Conservation (phyloP, 2,329 filamentous ascomycete genomes). For the Diplodia mutila region DNA sequence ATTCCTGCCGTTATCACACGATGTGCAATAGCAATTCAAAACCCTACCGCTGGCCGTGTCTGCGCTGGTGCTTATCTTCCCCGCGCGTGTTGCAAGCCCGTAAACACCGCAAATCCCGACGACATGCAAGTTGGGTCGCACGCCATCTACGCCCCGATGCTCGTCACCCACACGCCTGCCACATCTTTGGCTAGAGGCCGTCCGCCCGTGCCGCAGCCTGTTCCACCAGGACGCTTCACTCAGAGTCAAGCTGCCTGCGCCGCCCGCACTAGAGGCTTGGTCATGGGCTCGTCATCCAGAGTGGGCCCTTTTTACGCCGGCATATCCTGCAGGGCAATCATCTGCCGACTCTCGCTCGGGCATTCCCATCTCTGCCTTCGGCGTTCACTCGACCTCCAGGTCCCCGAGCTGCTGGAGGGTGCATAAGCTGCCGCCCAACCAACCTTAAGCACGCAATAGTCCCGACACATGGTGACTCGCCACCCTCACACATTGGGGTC, state of each 20-base stretch:
- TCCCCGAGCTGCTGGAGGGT: background rate
- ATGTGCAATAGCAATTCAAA: background rate
- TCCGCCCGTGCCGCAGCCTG: background rate
- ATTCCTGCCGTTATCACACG: background rate
- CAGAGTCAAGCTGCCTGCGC: background rate
- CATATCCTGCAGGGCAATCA: constrained; percentile 4
- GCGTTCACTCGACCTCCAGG: background rate
- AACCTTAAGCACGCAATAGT: constrained; percentile 23
- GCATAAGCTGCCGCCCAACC: background rate
- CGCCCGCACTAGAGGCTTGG: background rate
- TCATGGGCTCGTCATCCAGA: background rate
- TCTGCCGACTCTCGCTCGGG: constrained; percentile 11
- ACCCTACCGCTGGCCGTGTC: background rate
- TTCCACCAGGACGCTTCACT: background rate
- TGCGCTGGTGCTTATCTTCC: background rate
- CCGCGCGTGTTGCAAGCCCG: background rate
- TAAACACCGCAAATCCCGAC: constrained; percentile 1
- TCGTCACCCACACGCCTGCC: constrained; percentile 4
- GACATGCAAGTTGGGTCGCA: constrained; percentile 12
- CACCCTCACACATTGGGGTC: background rate
- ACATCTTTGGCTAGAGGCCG: background rate
- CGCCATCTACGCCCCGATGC: constrained; percentile 19
- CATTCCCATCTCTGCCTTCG: constrained; percentile 4
- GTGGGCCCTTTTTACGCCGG: background rate
- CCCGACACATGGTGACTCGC: constrained; percentile 19